Conservation (phyloP, 192 early-diverging fungal genomes). For the Entomortierella lignicola region DNA sequence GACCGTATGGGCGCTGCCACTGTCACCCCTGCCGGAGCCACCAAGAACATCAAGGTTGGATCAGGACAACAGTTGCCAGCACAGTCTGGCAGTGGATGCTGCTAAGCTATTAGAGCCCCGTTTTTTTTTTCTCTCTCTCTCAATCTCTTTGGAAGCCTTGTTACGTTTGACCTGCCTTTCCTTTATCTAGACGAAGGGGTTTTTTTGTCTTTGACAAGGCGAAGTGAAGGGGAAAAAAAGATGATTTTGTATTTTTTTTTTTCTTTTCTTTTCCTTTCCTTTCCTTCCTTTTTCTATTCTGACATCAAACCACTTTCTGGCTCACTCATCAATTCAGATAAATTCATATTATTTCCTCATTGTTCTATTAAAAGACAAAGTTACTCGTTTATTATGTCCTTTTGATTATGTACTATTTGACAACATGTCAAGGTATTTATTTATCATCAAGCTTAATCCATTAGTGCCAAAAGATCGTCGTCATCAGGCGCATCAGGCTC, state of each 20-base stretch:
- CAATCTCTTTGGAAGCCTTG: not conserved
- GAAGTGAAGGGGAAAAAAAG: not conserved
- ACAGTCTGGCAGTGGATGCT: slow-evolving; percentile 63
- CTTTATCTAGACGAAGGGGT: not conserved
- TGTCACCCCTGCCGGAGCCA: slow-evolving; percentile 56
- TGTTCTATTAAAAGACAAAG: too few relatives aligned
- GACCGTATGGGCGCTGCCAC: slow-evolving; percentile 80
- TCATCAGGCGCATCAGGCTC: slow-evolving; percentile 25
- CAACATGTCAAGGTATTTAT: not conserved
- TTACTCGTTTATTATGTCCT: not conserved
- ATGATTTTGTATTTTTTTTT: too few relatives aligned
- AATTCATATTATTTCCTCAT: too few relatives aligned
- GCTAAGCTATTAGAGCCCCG: slow-evolving; percentile 56
- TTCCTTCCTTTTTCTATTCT: too few relatives aligned
- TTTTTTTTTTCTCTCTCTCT: not conserved
- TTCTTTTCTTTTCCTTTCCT: too few relatives aligned
- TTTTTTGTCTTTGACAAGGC: not conserved
- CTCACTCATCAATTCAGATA: too few relatives aligned
- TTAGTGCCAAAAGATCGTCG: slow-evolving; percentile 43
- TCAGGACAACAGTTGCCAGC: slow-evolving; percentile 61
- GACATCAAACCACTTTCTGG: too few relatives aligned
- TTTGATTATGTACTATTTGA: not conserved
- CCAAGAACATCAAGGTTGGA: slow-evolving; percentile 64
- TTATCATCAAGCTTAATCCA: too few relatives aligned
- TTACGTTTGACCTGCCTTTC: not conserved